phyloP scores from a whole-genome alignment of 306 rosid species.

The Trichosanthes cucumerina region DNA sequence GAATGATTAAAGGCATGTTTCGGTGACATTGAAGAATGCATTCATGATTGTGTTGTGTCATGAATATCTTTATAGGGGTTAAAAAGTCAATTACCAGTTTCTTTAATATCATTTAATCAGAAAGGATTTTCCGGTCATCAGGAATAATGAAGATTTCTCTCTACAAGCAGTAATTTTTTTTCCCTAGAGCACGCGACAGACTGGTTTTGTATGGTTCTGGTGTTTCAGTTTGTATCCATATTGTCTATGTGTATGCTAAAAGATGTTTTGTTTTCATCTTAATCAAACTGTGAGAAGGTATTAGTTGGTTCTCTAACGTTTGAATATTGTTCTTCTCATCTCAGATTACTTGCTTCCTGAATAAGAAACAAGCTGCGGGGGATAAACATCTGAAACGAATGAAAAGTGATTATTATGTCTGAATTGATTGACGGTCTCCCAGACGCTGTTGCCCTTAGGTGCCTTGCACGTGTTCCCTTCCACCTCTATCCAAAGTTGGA shows the following conservation, averaged over 20 bases:
- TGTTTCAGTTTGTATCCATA: not conserved
- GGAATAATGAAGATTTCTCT: not conserved
- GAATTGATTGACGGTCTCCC: conserved; percentile 95
- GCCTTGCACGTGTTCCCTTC: conserved; percentile 94
- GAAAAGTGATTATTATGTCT: conserved; percentile 62
- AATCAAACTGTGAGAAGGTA: not conserved
- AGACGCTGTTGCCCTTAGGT: conserved; percentile 76
- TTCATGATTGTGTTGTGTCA: not conserved
- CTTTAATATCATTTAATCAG: not conserved
- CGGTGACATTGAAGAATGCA: not conserved
- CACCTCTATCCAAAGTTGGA: conserved; percentile 71
- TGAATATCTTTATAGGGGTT: not conserved
- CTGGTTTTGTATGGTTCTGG: not conserved
- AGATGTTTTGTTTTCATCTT: not conserved
- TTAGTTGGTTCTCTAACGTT: not conserved
- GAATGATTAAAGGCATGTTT: no score
- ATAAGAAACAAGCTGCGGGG: conserved; percentile 13
- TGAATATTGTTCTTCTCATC: not conserved
- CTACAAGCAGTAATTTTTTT: not conserved
- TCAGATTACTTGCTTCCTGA: conserved; percentile 26
- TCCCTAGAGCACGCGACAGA: not conserved
- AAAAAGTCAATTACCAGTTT: not conserved
- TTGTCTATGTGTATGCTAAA: not conserved
- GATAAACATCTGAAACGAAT: conserved; percentile 30
- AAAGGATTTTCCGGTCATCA: not conserved